Conservation (phyloP, 176 grass and related monocot genomes). For the Ensete glaucum region DNA sequence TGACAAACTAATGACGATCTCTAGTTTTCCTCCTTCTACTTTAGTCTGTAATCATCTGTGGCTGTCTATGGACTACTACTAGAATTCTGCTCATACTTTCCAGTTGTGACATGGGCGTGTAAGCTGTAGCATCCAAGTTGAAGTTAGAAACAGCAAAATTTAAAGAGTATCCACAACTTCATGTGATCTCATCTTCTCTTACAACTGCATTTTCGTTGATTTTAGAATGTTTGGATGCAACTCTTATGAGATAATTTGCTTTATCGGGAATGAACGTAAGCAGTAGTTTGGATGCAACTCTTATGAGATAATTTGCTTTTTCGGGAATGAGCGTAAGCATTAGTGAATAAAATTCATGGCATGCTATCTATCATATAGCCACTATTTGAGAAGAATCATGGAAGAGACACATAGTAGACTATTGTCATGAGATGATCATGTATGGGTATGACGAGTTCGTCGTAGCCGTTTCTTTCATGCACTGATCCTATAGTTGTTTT, state of each 20-base stretch:
- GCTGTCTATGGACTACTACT: background rate
- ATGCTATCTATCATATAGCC: no score
- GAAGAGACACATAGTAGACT: no score
- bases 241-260: background rate
- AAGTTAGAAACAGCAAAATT: background rate
- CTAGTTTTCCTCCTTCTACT: background rate
- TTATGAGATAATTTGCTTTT: background rate
- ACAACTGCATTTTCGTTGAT: background rate
- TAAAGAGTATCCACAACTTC: background rate
- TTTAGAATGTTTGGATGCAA: background rate
- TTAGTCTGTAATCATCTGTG: background rate
- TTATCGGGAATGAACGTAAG: background rate
- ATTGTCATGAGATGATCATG: no score
- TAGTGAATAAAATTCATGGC: background rate
- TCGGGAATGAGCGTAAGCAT: background rate
- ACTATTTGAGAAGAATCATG: no score
- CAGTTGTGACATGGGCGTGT: background rate
- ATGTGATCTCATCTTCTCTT: background rate
- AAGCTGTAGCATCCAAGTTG: background rate
- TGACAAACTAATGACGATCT: background rate
- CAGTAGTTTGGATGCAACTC: background rate
- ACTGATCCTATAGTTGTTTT: no score
- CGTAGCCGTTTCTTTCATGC: background rate
- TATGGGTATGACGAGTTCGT: no score
- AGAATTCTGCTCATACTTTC: conserved; percentile 1